These are phyloP conservation scores for Aspergillus hancockii DNA, from an alignment of 495 filamentous ascomycete species.

Conservation along the genomic window DNA sequence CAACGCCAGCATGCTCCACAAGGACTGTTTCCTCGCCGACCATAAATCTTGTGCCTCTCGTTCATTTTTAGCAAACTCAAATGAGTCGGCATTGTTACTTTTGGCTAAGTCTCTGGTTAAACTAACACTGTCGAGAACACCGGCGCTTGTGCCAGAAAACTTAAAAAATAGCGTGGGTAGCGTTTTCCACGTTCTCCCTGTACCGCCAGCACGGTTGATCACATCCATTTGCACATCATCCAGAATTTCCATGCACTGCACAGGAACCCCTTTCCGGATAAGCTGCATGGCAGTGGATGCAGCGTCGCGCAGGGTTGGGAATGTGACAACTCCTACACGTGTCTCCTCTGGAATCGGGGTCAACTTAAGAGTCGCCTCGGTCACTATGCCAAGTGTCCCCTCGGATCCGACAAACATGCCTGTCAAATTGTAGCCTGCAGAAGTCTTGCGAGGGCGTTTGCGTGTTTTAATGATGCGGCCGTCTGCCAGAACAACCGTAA, in stretches of 20 bases:
- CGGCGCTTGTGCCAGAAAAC: slow-evolving; percentile 73
- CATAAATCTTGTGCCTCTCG: slow-evolving; percentile 77
- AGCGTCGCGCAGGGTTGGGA: slow-evolving; percentile 74
- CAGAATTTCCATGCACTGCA: slow-evolving; percentile 88
- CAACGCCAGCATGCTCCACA: slow-evolving; percentile 63
- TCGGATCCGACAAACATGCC: slow-evolving; percentile 88
- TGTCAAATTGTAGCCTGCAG: slow-evolving; percentile 85
- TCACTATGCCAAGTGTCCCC: slow-evolving; percentile 87
- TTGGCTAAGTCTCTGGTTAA: slow-evolving; percentile 70
- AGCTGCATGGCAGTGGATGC: slow-evolving; percentile 79
- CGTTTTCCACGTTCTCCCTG: slow-evolving; percentile 70
- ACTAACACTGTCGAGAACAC: slow-evolving; percentile 81
- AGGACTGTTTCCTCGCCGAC: slow-evolving; percentile 82
- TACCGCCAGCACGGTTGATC: slow-evolving; percentile 79
- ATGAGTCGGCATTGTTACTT: slow-evolving; percentile 60
- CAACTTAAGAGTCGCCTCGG: slow-evolving; percentile 82
- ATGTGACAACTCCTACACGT: slow-evolving; percentile 83
- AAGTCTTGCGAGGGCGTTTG: slow-evolving; percentile 64
- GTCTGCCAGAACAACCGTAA: slow-evolving; percentile 92
- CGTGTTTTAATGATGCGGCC: slow-evolving; percentile 87
- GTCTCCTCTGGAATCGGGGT: slow-evolving; percentile 74
- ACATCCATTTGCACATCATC: slow-evolving; percentile 95
- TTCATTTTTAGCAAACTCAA: slow-evolving; percentile 75
- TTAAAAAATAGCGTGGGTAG: slow-evolving; percentile 94
- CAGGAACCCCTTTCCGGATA: slow-evolving; percentile 75